phyloP scores from a whole-genome alignment of 169 alveolate species.

The Sarcocystis neurona region DNA sequence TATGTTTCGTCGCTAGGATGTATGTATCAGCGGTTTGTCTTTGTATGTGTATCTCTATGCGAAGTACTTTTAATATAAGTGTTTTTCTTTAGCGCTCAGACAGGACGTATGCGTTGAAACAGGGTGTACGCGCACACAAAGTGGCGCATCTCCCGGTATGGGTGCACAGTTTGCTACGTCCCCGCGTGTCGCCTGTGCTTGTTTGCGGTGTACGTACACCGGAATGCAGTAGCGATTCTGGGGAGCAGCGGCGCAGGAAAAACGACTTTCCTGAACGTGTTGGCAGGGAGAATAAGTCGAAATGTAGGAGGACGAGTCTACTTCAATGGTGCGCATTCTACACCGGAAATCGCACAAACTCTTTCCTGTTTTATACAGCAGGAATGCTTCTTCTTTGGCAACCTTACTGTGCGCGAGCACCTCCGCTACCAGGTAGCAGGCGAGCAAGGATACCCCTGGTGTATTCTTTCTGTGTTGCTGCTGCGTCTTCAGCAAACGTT shows the following conservation, averaged over 20 bases:
- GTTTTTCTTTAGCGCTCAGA: too few species aligned
- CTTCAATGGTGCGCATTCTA: constrained; percentile 63
- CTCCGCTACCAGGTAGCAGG: constrained; percentile 53
- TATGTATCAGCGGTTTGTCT: too few species aligned
- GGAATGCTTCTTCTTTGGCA: constrained; percentile 81
- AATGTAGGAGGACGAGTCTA: constrained; percentile 64
- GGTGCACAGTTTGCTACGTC: not conserved
- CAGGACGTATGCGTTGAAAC: too few species aligned
- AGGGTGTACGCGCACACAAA: too few species aligned
- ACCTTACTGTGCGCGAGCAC: constrained; percentile 80
- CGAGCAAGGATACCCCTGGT: too few species aligned
- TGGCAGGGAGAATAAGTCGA: constrained; percentile 59
- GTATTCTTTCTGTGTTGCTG: too few species aligned
- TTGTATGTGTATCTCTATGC: too few species aligned
- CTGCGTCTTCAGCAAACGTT: too few species aligned
- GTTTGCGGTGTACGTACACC: not conserved
- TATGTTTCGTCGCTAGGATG: too few species aligned
- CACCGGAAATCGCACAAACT: constrained; percentile 67
- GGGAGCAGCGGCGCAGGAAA: constrained; percentile 89
- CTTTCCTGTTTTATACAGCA: constrained; percentile 82
- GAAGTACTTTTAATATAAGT: too few species aligned
- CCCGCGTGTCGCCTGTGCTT: not conserved
- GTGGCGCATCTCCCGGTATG: too few species aligned
- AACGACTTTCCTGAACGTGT: constrained; percentile 76
- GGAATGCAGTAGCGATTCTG: constrained; percentile 78